A percentile compares a stretch with the other conserved stretches of the same genome.
Conservation (phyloP, 345 rosid species). For the Citrus unshiu region DNA sequence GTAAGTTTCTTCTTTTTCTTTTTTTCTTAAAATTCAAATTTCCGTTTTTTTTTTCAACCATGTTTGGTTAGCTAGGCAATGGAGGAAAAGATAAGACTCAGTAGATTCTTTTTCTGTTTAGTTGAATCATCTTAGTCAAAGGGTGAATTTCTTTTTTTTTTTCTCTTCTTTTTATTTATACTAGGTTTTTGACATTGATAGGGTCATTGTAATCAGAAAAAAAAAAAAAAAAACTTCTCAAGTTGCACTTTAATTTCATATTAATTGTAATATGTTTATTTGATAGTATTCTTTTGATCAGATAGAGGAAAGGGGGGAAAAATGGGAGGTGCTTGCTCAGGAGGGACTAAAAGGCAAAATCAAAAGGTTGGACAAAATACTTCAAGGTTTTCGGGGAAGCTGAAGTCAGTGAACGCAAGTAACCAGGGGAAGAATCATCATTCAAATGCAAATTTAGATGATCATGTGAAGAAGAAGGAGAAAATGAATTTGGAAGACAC, state of each 20-base stretch:
- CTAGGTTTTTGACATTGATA: too few species aligned
- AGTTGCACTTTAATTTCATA: neutral
- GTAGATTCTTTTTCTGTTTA: neutral
- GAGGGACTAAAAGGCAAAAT: slow-evolving; percentile 24
- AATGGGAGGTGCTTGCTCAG: slow-evolving; percentile 72
- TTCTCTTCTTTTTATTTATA: too few species aligned
- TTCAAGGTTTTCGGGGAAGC: slow-evolving; percentile 34
- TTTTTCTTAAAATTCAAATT: too few species aligned
- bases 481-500: slow-evolving; percentile 29
- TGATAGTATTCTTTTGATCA: neutral
- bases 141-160: neutral
- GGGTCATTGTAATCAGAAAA: too few species aligned
- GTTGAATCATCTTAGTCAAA: neutral
- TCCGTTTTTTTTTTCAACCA: too few species aligned
- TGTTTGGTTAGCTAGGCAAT: neutral
- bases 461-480: slow-evolving; percentile 9
- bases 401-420: slow-evolving; percentile 33
- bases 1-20: neutral
- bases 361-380: slow-evolving; percentile 24
- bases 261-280: neutral
- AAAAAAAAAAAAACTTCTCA: neutral
- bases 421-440: slow-evolving; percentile 25
- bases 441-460: slow-evolving; percentile 10
- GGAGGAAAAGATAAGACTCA: neutral
- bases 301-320: slow-evolving; percentile 1